These are phyloP conservation scores for Blastobotrys parvus DNA, from an alignment of 805 yeast species.

Conservation along the genomic window DNA sequence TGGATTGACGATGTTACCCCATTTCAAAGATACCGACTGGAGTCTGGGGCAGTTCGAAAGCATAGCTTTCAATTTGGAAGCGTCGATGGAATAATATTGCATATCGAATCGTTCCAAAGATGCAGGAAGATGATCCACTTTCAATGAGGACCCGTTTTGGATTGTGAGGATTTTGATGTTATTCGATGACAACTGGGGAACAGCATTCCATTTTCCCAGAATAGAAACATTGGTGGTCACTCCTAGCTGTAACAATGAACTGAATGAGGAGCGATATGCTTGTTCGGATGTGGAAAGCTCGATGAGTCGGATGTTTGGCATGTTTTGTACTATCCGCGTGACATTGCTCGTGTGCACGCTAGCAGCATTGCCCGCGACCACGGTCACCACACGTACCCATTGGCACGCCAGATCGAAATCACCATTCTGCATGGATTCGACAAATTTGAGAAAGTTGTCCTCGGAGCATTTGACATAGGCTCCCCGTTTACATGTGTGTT, in stretches of 20 bases:
- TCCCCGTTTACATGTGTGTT: neutral
- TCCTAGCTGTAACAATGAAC: no score
- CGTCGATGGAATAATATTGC: constrained; percentile 4
- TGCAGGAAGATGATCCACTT: constrained; percentile 2
- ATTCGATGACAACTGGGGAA: neutral
- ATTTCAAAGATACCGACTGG: constrained; percentile 3
- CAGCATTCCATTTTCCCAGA: no score
- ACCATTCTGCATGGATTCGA: neutral
- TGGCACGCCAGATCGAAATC: neutral
- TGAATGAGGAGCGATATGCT: no score
- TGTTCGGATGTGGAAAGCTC: no score
- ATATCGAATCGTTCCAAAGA: constrained; percentile 5
- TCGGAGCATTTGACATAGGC: neutral
- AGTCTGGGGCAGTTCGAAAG: constrained; percentile 5
- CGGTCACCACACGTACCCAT: constrained; percentile 1
- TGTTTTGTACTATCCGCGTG: no score
- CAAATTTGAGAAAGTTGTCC: neutral
- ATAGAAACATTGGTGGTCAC: no score
- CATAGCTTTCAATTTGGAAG: neutral
- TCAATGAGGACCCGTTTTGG: neutral
- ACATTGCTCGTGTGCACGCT: no score
- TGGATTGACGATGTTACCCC: constrained; percentile 5
- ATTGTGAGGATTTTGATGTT: constrained; percentile 3
- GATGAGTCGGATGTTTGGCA: no score
- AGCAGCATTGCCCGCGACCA: no score